Base-by-base conservation (phyloP, 73 alveolate species). In the Paramecium pentaurelia region DNA sequence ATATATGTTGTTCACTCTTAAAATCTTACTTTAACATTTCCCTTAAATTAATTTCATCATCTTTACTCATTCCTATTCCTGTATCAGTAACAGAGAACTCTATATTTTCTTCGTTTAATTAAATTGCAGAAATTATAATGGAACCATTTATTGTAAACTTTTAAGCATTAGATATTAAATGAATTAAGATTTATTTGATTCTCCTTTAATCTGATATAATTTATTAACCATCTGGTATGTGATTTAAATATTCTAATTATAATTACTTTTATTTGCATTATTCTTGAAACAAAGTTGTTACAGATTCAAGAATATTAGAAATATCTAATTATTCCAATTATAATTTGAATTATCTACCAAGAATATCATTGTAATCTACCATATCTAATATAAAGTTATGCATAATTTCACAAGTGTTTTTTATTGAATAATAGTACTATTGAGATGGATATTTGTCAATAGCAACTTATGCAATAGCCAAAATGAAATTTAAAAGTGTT, bases 331-430 rank as follows among this genome's bases (percentile, higher is more conserved):
- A 12, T 11, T 32, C 60, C 34, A 73, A 37, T 73, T 73, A 25
- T 30, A 73, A 44, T 73, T 73, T 73, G 22, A 73, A 73, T 37
- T 73, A 2, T 30, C 37, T 37, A 30, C 87, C 87, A 5, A 73
- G 34, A 16, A 73, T 37, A 80, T 80, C 91, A 80, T 42, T 47
- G 20, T 45, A 80, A 80, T 80, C 91, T 16, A 80, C 91, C 73
- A 80, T 42, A 44, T 47, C 73, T 7, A 47, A 49, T 8, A 80
- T 36, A 27, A 80, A 47, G 30, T 80, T 42, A 45, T 80, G 91
- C 91, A 80, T 80, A 44, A 44, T 42, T 47, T 80, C 49, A 4
- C 91, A 42, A 20, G 91, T 75, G 8, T 30, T 25, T 80, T 80
- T 28, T 8, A 80, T 80, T 45, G 58, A 44, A 32, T 80, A 45